Evolutionary conservation across 371 early-diverging fungal genomes (phyloP).

Genomic region (Mortierella polycephala): DNA sequence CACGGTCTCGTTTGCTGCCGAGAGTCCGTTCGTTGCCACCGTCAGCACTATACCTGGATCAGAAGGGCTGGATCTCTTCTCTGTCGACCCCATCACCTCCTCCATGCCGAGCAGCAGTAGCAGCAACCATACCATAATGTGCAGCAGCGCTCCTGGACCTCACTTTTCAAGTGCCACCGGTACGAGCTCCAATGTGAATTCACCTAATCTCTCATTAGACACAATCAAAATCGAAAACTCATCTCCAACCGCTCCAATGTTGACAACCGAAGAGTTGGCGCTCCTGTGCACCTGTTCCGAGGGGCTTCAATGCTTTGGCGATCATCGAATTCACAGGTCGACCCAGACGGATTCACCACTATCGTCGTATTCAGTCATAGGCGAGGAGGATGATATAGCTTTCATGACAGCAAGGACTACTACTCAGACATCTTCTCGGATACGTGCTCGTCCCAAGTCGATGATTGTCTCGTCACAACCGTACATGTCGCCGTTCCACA

Average conservation of each 20-base stretch:
- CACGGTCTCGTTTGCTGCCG: not conserved
- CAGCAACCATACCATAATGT: conserved; percentile 1
- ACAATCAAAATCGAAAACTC: conserved; percentile 16
- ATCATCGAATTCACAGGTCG: not conserved
- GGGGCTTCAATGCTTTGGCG: not conserved
- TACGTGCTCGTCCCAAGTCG: conserved; percentile 20
- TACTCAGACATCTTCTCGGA: not conserved
- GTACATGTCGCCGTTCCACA: conserved; percentile 16
- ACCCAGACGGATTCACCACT: not conserved
- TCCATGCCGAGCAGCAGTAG: conserved; percentile 4
- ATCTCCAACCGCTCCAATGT: conserved; percentile 16
- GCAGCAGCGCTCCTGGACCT: not conserved
- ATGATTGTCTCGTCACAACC: conserved; percentile 21
- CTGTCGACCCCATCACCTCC: conserved; percentile 4
- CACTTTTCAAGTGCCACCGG: not conserved
- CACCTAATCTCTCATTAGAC: not conserved
- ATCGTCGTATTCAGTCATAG: not conserved
- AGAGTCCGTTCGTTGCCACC: conserved; percentile 1
- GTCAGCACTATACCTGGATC: not conserved
- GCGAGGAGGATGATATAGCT: not conserved
- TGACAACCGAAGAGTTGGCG: not conserved
- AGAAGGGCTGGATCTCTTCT: conserved; percentile 9
- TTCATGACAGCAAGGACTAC: no score
- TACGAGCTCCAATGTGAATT: conserved; percentile 1
- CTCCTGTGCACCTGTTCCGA: not conserved